phyloP scores from a whole-genome alignment of 768 basidiomycete species.

The Obba rivulosa region DNA sequence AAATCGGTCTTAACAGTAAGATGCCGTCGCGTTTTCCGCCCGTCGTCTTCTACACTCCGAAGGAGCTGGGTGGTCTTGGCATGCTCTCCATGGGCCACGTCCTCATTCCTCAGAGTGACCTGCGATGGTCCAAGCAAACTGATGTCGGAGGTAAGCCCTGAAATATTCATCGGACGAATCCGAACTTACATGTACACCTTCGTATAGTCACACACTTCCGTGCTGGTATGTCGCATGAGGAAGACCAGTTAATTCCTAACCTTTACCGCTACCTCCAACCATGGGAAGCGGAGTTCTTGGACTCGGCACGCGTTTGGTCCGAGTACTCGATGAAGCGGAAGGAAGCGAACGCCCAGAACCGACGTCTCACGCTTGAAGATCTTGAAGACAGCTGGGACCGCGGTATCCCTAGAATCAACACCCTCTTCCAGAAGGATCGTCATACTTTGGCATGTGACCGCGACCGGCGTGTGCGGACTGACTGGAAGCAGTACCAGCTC shows the following conservation, averaged over 20 bases:
- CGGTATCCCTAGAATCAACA: conserved; percentile 98
- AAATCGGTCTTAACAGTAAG: conserved; percentile 98
- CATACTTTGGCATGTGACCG: conserved; percentile 99
- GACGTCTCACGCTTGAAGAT: conserved; percentile 94
- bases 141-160: conserved; percentile 70
- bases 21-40: conserved; percentile 99
- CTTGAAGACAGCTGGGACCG: conserved; percentile 98
- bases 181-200: conserved; percentile 1
- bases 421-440: conserved; percentile 96
- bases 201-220: conserved; percentile 91
- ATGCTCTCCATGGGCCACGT: conserved; percentile 99
- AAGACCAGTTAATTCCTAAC: conserved; percentile 94
- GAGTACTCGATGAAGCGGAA: conserved; percentile 99
- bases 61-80: conserved; percentile 96
- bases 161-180: neutral
- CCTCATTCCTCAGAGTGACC: conserved; percentile 94
- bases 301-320: conserved; percentile 98
- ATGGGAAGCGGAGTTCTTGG: conserved; percentile 97
- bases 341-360: conserved; percentile 98
- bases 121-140: conserved; percentile 98
- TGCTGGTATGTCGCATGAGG: conserved; percentile 95
- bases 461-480: conserved; percentile 96
- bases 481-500: conserved; percentile 97
- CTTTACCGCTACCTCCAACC: conserved; percentile 95
- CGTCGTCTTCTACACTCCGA: conserved; percentile 93